These are phyloP conservation scores for Bipolaris bicolor DNA, from an alignment of 2,329 filamentous ascomycete species.

Conservation along the genomic window DNA sequence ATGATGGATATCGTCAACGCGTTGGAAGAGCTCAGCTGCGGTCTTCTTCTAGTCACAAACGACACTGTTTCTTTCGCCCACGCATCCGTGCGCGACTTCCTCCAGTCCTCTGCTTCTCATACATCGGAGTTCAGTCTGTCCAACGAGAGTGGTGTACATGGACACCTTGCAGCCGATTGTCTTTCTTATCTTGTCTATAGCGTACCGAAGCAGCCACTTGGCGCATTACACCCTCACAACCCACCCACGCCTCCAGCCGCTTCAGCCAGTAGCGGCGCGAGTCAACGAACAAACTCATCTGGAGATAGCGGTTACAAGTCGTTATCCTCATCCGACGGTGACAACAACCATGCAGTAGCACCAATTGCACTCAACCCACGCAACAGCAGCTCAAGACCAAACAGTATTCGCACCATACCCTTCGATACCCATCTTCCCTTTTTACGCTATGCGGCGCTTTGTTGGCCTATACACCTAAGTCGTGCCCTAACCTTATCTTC, in stretches of 20 bases:
- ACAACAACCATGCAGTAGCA: slow-evolving; percentile 12
- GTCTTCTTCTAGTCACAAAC: slow-evolving; percentile 30
- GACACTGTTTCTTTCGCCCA: slow-evolving; percentile 32
- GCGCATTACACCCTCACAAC: slow-evolving; percentile 19
- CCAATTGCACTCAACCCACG: neutral
- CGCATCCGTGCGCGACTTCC: slow-evolving; percentile 33
- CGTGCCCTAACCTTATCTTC: slow-evolving; percentile 26
- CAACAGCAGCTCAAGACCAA: slow-evolving; percentile 6
- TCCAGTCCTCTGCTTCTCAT: slow-evolving; percentile 26
- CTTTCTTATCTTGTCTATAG: slow-evolving; percentile 38
- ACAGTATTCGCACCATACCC: slow-evolving; percentile 16
- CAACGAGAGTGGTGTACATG: slow-evolving; percentile 34
- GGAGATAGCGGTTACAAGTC: slow-evolving; percentile 44
- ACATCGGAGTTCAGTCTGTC: slow-evolving; percentile 32
- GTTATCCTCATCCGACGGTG: slow-evolving; percentile 33
- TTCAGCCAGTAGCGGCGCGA: slow-evolving; percentile 29
- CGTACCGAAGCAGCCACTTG: slow-evolving; percentile 35
- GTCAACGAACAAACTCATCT: slow-evolving; percentile 33
- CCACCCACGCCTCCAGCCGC: slow-evolving; percentile 11
- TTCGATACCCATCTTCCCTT: slow-evolving; percentile 40
- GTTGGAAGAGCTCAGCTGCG: slow-evolving; percentile 33
- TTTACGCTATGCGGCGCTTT: slow-evolving; percentile 39
- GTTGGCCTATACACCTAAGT: slow-evolving; percentile 42
- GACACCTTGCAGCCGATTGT: slow-evolving; percentile 36
- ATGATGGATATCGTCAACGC: slow-evolving; percentile 19